Percentiles rank a stretch among this genome's conserved stretches.
Evolutionary conservation across 1,139 yeast species (phyloP).

Genomic region (Trichomonascaceae sp.): DNA sequence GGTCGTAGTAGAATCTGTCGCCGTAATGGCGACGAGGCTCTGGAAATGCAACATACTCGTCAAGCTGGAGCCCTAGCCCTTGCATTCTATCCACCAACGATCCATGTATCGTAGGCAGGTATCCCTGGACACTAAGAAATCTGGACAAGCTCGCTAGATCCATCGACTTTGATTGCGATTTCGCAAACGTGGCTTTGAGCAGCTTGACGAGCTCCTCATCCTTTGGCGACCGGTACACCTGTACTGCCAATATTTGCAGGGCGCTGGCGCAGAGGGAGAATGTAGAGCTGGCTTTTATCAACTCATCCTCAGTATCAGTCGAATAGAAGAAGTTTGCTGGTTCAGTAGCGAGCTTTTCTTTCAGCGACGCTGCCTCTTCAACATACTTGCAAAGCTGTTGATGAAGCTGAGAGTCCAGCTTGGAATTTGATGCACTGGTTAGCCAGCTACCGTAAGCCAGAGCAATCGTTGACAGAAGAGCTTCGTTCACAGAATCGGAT

Average conservation of each 20-base stretch:
- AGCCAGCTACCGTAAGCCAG: constrained; percentile 25
- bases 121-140: too few species aligned
- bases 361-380: constrained; percentile 3
- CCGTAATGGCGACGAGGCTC: constrained; percentile 22
- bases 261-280: constrained; percentile 51
- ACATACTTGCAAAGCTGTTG: constrained; percentile 3
- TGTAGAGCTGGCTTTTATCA: constrained; percentile 26
- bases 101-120: too few species aligned
- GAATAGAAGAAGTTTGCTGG: background rate
- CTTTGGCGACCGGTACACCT: constrained; percentile 41
- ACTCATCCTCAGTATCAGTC: background rate
- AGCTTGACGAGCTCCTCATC: too few species aligned
- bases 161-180: too few species aligned
- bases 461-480: constrained; percentile 20
- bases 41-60: constrained; percentile 33
- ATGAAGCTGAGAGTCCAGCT: constrained; percentile 2
- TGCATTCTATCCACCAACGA: too few species aligned
- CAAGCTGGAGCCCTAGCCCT: constrained; percentile 37
- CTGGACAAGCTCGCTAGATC: too few species aligned
- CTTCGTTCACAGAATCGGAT: constrained; percentile 17
- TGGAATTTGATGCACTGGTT: constrained; percentile 8
- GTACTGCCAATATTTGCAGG: constrained; percentile 62
- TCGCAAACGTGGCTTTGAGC: too few species aligned
- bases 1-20: constrained; percentile 44
- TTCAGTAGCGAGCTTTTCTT: constrained; percentile 1